These are phyloP conservation scores for Rhizoctonia solani DNA, from an alignment of 1,284 basidiomycete genomes.

Conservation along the genomic window DNA sequence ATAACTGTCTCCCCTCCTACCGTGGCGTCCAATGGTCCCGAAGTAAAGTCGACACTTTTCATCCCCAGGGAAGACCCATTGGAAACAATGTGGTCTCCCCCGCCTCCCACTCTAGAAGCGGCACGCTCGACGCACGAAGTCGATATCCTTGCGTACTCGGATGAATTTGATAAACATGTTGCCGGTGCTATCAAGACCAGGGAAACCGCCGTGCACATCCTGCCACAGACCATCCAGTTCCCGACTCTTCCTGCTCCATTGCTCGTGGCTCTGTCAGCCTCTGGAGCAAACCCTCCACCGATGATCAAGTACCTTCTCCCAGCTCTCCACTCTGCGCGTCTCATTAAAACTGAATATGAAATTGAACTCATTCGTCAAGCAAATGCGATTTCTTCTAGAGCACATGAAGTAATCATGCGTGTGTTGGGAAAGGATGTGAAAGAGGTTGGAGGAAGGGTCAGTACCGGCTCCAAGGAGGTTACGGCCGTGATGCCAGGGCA, in stretches of 20 bases:
- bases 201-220: constrained; percentile 61
- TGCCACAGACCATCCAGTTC: constrained; percentile 54
- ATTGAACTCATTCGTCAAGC: constrained; percentile 75
- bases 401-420: constrained; percentile 90
- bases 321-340: constrained; percentile 75
- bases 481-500: constrained; percentile 60
- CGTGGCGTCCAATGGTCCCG: constrained; percentile 30
- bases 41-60: constrained; percentile 60
- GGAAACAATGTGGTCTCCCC: constrained; percentile 83
- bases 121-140: constrained; percentile 62
- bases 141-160: constrained; percentile 57
- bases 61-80: constrained; percentile 72
- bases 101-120: constrained; percentile 71
- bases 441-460: constrained; percentile 50
- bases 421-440: constrained; percentile 72
- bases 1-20: constrained; percentile 46
- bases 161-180: constrained; percentile 47
- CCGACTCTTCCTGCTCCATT: constrained; percentile 58
- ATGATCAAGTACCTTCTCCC: constrained; percentile 62
- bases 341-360: constrained; percentile 77
- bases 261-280: constrained; percentile 43
- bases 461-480: constrained; percentile 57
- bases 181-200: not conserved
- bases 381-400: constrained; percentile 81
- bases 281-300: constrained; percentile 50